A percentile compares a stretch with the other conserved stretches of the same genome.
phyloP scores from a whole-genome alignment of 1,284 basidiomycete species.

The Exobasidium rhododendri region DNA sequence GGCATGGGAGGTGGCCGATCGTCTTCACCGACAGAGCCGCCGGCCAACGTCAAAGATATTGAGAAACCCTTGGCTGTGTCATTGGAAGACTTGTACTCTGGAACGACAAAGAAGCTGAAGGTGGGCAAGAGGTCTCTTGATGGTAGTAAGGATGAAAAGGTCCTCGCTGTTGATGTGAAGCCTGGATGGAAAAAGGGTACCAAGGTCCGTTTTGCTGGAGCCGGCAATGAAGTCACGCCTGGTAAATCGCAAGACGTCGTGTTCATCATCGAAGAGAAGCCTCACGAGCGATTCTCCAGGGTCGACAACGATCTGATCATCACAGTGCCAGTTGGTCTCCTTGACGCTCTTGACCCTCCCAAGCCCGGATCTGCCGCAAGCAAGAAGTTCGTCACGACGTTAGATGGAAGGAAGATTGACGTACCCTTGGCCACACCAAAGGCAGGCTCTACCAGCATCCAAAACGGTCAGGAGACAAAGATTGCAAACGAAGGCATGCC shows the following conservation, averaged over 20 bases:
- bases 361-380: slow-evolving; percentile 33
- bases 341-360: slow-evolving; percentile 51
- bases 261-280: slow-evolving; percentile 53
- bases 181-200: slow-evolving; percentile 54
- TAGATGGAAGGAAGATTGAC: slow-evolving; percentile 46
- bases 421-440: slow-evolving; percentile 41
- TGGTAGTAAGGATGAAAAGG: slow-evolving; percentile 80
- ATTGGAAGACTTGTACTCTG: slow-evolving; percentile 85
- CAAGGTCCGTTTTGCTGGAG: slow-evolving; percentile 50
- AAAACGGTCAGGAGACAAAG: slow-evolving; percentile 44
- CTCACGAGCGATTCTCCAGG: slow-evolving; percentile 41
- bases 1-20: background rate
- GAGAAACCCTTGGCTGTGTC: slow-evolving; percentile 79
- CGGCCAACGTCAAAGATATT: slow-evolving; percentile 63
- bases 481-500: slow-evolving; percentile 52
- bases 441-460: slow-evolving; percentile 33
- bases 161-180: slow-evolving; percentile 60
- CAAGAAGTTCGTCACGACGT: slow-evolving; percentile 31
- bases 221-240: slow-evolving; percentile 48
- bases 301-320: slow-evolving; percentile 48
- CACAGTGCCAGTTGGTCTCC: slow-evolving; percentile 35
- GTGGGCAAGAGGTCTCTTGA: slow-evolving; percentile 71
- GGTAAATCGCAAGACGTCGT: slow-evolving; percentile 49
- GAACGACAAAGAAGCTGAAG: slow-evolving; percentile 83
- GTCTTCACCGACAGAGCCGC: background rate